These are phyloP conservation scores for Exserohilum rostratum DNA, from an alignment of 2,329 filamentous ascomycete genomes.

Conservation along the genomic window DNA sequence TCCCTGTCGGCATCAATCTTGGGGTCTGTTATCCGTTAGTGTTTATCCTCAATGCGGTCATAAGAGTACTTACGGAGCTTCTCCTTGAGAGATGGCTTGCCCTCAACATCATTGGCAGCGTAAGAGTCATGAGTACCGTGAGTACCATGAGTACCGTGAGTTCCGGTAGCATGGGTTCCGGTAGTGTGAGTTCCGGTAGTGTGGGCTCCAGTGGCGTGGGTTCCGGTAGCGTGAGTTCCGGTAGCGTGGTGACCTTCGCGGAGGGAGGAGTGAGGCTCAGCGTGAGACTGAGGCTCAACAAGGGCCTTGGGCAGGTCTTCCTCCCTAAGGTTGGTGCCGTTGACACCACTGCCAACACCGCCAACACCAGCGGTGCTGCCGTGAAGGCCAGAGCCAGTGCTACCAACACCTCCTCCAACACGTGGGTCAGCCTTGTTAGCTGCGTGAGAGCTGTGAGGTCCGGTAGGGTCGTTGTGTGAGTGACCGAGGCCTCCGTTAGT, in stretches of 20 bases:
- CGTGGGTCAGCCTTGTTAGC: slow-evolving; percentile 39
- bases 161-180: not conserved
- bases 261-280: slow-evolving; percentile 10
- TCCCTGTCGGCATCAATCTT: slow-evolving; percentile 59
- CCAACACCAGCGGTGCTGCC: not conserved
- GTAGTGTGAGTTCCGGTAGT: not conserved
- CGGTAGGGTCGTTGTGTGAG: slow-evolving; percentile 38
- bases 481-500: slow-evolving; percentile 4
- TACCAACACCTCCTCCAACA: slow-evolving; percentile 10
- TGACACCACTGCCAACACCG: not conserved
- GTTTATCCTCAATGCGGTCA: not conserved
- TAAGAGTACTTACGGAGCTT: slow-evolving; percentile 48
- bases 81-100: slow-evolving; percentile 57
- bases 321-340: not conserved
- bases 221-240: slow-evolving; percentile 1
- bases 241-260: slow-evolving; percentile 1
- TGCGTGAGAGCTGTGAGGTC: slow-evolving; percentile 38
- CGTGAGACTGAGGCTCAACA: slow-evolving; percentile 8
- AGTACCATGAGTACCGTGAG: slow-evolving; percentile 2
- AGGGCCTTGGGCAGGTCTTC: slow-evolving; percentile 17
- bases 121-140: slow-evolving; percentile 1
- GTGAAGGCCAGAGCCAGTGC: slow-evolving; percentile 17
- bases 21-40: slow-evolving; percentile 46
- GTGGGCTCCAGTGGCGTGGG: not conserved
- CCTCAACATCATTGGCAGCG: slow-evolving; percentile 4